These are phyloP conservation scores for Xylaria sp. DNA, from an alignment of 2,329 filamentous ascomycete genomes.

Conservation along the genomic window DNA sequence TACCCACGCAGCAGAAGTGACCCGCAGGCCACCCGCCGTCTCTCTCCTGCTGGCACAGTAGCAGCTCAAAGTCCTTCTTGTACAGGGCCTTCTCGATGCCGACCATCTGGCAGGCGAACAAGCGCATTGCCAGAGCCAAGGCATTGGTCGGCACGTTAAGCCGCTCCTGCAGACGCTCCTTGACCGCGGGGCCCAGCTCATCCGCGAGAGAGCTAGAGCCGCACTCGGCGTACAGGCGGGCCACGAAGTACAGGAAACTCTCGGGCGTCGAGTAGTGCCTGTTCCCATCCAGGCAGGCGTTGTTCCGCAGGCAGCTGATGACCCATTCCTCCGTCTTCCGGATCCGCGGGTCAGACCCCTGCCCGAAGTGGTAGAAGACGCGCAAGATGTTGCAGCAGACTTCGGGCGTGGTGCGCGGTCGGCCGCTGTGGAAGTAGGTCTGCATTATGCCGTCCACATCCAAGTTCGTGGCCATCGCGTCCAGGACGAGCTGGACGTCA, in stretches of 20 bases:
- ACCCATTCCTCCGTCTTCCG: conserved; percentile 38
- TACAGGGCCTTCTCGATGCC: conserved; percentile 2
- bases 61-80: conserved; percentile 30
- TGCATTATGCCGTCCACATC: conserved; percentile 40
- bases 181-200: conserved; percentile 16
- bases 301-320: conserved; percentile 36
- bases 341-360: conserved; percentile 33
- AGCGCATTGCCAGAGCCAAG: conserved; percentile 12
- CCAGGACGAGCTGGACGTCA: conserved; percentile 14
- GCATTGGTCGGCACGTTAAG: conserved; percentile 13
- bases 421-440: conserved; percentile 38
- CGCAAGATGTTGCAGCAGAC: conserved; percentile 44
- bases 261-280: conserved; percentile 38
- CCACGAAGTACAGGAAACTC: conserved; percentile 40
- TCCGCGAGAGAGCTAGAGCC: conserved; percentile 10
- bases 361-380: conserved; percentile 40
- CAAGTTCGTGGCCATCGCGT: conserved; percentile 35
- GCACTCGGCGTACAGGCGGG: conserved; percentile 36
- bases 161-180: background rate
- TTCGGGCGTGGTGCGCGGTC: conserved; percentile 39
- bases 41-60: conserved; percentile 37
- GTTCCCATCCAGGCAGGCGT: conserved; percentile 37
- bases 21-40: conserved; percentile 43
- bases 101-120: conserved; percentile 20
- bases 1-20: conserved; percentile 41